Evolutionary conservation across 352 stramenopile genomes (phyloP).

Genomic region (Pythium scleroteichum): DNA sequence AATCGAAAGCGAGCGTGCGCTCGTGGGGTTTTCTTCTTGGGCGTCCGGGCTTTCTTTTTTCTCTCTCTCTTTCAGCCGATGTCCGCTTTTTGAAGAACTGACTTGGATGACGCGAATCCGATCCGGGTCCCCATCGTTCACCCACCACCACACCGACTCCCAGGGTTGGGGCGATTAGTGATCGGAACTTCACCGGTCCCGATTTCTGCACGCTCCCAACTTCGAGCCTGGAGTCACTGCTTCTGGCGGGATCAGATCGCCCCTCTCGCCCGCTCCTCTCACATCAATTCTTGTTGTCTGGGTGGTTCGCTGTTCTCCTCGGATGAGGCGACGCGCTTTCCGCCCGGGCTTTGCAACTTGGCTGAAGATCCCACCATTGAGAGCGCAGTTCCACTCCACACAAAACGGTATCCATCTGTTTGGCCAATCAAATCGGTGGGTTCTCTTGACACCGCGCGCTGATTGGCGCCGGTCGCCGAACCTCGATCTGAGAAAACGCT

Average conservation of each 20-base stretch:
- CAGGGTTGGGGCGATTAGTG: conserved; percentile 16
- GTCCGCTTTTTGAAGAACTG: background rate
- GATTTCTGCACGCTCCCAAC: conserved; percentile 20
- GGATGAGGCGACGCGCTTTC: conserved; percentile 5
- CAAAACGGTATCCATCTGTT: conserved; percentile 27
- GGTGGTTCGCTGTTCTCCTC: too few relatives aligned
- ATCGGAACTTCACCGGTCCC: conserved; percentile 10
- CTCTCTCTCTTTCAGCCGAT: background rate
- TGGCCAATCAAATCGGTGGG: conserved; percentile 24
- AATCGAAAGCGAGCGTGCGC: too few relatives aligned
- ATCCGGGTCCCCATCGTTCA: background rate
- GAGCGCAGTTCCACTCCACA: conserved; percentile 11
- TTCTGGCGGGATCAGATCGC: conserved; percentile 23
- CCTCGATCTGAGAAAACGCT: too few relatives aligned
- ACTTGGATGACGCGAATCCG: conserved; percentile 5
- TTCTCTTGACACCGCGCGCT: conserved; percentile 1
- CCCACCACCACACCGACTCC: background rate
- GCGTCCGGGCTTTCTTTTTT: conserved; percentile 14
- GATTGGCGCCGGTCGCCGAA: conserved; percentile 12
- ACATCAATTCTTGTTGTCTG: conserved; percentile 24
- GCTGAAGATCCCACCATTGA: conserved; percentile 13
- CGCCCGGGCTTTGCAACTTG: conserved; percentile 3
- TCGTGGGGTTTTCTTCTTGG: conserved; percentile 13
- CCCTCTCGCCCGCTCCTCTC: conserved; percentile 20
- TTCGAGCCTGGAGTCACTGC: background rate